Conservation (phyloP, 768 basidiomycete genomes). For the Auricularia cornea region DNA sequence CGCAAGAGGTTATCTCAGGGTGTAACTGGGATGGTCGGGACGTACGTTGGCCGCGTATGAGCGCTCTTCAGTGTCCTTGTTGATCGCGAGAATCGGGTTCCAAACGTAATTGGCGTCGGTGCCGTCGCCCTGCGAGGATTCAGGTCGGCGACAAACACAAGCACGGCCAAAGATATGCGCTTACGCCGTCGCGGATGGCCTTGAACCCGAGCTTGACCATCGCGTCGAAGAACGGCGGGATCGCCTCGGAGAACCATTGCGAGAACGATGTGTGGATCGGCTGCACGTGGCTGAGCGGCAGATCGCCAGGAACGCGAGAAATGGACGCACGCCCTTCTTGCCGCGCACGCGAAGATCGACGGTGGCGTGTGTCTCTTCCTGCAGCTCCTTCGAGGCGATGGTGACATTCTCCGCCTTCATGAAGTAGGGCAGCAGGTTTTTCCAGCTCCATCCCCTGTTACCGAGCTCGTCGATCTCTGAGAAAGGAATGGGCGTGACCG, state of each 20-base stretch:
- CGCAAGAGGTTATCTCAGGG: not conserved
- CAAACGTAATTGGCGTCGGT: not conserved
- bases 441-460: slow-evolving; percentile 6
- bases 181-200: not conserved
- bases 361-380: not conserved
- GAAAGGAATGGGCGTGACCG: no score
- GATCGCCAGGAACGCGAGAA: not conserved
- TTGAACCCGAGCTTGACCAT: not conserved
- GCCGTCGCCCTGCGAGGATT: not conserved
- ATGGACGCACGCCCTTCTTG: not conserved
- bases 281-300: not conserved
- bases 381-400: not conserved
- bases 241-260: not conserved
- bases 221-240: not conserved
- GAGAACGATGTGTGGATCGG: not conserved
- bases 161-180: no score
- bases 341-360: not conserved
- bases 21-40: not conserved
- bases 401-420: slow-evolving; percentile 4
- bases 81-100: not conserved
- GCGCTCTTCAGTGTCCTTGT: not conserved
- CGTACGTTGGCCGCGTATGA: not conserved
- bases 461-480: not conserved
- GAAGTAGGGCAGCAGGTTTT: slow-evolving; percentile 9
- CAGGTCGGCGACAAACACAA: no score